Conservation (phyloP, 2,329 filamentous ascomycete genomes). For the Chaetomium sp. region DNA sequence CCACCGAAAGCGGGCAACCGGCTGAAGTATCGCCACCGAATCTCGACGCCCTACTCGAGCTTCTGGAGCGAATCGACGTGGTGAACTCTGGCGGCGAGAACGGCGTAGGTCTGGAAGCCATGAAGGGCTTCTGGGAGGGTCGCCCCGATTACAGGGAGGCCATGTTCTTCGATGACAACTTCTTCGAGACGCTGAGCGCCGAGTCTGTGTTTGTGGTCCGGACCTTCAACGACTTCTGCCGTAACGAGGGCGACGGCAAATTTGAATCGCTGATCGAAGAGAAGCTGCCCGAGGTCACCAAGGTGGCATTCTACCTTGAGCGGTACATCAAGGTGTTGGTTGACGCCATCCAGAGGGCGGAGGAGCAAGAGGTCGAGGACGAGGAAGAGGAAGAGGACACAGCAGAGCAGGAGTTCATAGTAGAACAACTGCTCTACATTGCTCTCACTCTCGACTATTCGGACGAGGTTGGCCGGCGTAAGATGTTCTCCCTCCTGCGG, state of each 20-base stretch:
- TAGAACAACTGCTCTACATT: conserved; percentile 93
- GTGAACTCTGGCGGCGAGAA: conserved; percentile 87
- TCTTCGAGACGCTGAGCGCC: conserved; percentile 79
- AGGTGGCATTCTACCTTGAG: conserved; percentile 83
- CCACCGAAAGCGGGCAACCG: conserved; percentile 59
- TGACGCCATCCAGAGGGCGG: conserved; percentile 61
- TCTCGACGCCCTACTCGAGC: conserved; percentile 81
- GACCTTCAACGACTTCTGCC: conserved; percentile 93
- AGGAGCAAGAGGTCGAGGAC: conserved; percentile 60
- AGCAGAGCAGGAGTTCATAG: conserved; percentile 90
- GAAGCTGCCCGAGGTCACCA: conserved; percentile 93
- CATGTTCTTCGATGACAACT: conserved; percentile 70
- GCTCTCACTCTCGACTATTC: conserved; percentile 91
- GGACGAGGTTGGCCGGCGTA: conserved; percentile 92
- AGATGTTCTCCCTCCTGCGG: conserved; percentile 91
- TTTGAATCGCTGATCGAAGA: conserved; percentile 79
- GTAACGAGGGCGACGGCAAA: conserved; percentile 70
- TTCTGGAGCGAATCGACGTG: conserved; percentile 91
- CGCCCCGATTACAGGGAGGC: conserved; percentile 79
- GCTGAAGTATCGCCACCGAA: conserved; percentile 64
- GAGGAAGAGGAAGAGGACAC: conserved; percentile 78
- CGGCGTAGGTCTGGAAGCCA: conserved; percentile 88
- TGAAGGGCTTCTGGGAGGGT: conserved; percentile 95
- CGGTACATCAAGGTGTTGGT: conserved; percentile 73
- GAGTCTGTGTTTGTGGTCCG: conserved; percentile 89